Percentiles rank a stretch among this genome's conserved stretches.
Evolutionary conservation across 768 basidiomycete genomes (phyloP).

Genomic region (Rhodotorula toruloides): DNA sequence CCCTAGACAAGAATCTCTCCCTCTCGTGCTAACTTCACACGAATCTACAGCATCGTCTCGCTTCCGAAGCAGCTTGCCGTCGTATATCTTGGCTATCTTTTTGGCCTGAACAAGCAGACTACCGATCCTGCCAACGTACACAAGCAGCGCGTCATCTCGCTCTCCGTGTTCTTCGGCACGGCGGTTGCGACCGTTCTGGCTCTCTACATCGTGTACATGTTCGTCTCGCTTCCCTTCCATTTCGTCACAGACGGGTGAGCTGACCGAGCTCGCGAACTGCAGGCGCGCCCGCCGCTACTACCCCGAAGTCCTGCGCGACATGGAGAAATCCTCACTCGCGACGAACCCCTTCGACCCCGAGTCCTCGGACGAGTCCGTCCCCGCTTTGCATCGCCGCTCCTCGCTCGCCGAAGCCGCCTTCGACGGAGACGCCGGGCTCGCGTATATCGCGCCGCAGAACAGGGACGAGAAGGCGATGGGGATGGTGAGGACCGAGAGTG

Average conservation of each 20-base stretch:
- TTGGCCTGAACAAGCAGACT: background rate
- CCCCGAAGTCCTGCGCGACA: slow-evolving; percentile 13
- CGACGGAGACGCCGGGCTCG: background rate
- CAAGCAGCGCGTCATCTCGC: background rate
- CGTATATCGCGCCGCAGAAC: background rate
- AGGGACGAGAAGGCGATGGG: too few relatives aligned
- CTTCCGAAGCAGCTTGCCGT: slow-evolving; percentile 35
- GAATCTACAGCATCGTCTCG: slow-evolving; percentile 4
- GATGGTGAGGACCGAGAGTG: slow-evolving; percentile 1
- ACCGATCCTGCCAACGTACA: background rate
- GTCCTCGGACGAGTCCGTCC: background rate
- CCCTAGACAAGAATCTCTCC: too few relatives aligned
- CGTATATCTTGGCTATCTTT: slow-evolving; percentile 24
- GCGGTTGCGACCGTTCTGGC: background rate
- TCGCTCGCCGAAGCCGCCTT: slow-evolving; percentile 4
- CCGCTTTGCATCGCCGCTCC: background rate
- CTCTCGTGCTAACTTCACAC: background rate
- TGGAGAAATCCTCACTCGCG: background rate
- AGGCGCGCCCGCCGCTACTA: slow-evolving; percentile 5
- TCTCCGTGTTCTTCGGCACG: slow-evolving; percentile 8
- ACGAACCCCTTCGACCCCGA: background rate
- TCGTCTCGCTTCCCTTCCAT: background rate
- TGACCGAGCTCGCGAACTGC: too few relatives aligned
- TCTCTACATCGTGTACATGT: background rate
- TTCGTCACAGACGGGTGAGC: background rate